A percentile compares a stretch with the other conserved stretches of the same genome.
Conservation (phyloP, 176 grass and related monocot genomes). For the Bothriochloa decipiens region DNA sequence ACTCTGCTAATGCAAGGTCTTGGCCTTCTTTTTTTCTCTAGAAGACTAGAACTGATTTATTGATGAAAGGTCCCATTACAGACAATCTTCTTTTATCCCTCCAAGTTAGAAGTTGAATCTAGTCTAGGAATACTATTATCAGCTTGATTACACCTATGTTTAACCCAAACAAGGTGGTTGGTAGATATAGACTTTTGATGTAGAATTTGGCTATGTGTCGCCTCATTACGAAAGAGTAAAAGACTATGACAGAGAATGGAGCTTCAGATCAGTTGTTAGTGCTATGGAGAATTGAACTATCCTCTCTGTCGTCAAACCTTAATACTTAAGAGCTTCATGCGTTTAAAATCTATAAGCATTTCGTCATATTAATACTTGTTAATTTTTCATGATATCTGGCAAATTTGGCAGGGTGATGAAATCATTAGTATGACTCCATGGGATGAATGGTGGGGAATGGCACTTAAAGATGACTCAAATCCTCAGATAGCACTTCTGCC, state of each 20-base stretch:
- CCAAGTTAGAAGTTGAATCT: background rate
- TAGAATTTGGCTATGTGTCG: background rate
- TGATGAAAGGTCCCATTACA: background rate
- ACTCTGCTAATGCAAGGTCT: background rate
- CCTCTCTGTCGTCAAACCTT: background rate
- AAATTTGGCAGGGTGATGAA: conserved; percentile 77
- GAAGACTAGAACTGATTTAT: background rate
- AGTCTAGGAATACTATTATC: background rate
- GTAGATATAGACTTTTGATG: background rate
- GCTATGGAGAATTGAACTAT: background rate
- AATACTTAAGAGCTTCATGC: background rate
- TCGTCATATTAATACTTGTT: background rate
- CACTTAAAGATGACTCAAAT: conserved; percentile 86
- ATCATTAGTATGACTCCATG: conserved; percentile 84
- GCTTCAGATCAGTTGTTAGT: background rate
- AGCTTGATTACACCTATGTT: background rate
- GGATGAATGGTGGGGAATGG: conserved; percentile 98
- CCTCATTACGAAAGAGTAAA: background rate
- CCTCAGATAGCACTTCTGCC: conserved; percentile 90
- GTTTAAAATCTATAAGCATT: background rate
- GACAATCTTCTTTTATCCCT: background rate
- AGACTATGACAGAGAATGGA: background rate
- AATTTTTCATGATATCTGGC: background rate
- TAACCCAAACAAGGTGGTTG: background rate
- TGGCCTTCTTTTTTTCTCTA: background rate